phyloP scores from a whole-genome alignment of 371 early-diverging fungal species.

The Mortierella sp. region DNA sequence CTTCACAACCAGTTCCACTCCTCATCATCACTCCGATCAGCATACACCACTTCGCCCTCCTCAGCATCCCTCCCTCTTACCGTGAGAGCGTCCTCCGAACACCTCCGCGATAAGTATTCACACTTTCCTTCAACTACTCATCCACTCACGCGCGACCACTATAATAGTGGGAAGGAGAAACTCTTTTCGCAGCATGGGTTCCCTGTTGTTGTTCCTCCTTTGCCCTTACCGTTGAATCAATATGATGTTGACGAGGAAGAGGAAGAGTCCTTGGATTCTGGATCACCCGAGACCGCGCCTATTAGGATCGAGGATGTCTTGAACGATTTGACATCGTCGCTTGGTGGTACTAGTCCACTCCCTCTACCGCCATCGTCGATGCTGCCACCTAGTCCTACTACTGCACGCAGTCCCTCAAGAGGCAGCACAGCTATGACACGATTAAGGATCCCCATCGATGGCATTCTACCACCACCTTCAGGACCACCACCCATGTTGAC shows the following conservation, averaged over 20 bases:
- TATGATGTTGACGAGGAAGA: no score
- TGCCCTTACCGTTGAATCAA: neutral
- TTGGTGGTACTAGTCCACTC: neutral
- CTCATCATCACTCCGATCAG: neutral
- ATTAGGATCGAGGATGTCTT: slow-evolving; percentile 3
- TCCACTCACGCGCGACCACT: neutral
- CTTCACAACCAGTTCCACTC: neutral
- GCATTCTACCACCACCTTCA: neutral
- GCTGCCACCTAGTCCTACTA: neutral
- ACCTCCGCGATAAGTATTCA: neutral
- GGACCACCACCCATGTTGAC: neutral
- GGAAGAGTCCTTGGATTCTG: neutral
- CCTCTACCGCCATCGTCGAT: neutral
- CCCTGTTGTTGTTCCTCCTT: neutral
- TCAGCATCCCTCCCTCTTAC: neutral
- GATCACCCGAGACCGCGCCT: neutral
- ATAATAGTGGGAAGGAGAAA: neutral
- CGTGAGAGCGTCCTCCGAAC: neutral
- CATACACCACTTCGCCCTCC: neutral
- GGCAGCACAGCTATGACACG: neutral
- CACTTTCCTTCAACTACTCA: neutral
- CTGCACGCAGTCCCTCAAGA: neutral
- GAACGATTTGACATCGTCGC: neutral
- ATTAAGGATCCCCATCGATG: neutral
- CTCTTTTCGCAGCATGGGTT: neutral